Base-by-base conservation (phyloP, 345 rosid species). In the Streptanthus diversifolius region DNA sequence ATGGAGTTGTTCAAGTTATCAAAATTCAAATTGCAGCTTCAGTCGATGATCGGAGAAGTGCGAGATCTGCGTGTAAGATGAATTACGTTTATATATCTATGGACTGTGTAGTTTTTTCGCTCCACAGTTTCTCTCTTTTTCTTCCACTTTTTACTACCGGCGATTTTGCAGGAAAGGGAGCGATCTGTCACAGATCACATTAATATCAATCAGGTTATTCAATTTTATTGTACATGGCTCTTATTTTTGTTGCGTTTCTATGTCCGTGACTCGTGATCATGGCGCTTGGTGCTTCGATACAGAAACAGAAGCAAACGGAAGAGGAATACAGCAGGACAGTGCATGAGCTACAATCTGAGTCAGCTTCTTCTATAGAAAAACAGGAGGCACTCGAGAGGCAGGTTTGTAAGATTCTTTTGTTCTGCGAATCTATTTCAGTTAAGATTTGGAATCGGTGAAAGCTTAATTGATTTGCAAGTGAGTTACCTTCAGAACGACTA, bases 1-100 rank as follows among this genome's bases (percentile, higher is more conserved):
- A 91, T 89, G 97, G 97, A 91, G 82, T 41, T 89, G 80, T 89
- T 89, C n/a, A 89, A 81, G 75, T 51, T 92, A 13, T 87, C 93
- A 57, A 92, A 85, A 79, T 92, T 89, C 85, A 89, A 77, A 73
- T 85, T 89, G 81, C 92, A 84, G 79, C 93, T 91, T 74, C 89
- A 79, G 30, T 82, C 92, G 55, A 72, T 89, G 64, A 71, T 82
- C 75, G 61, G 83, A 54, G 93, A 92, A 79, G 82, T 77, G 53
- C 86, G 91, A 70, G 87, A 84, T 76, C 86, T 86, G 58, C 80
- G 87, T 63, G 97, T 92, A 78, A 71, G 74, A 57, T 54, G 4
- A 61, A 62, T 3, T 57, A 60, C 33, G 72, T 66, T 52, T 43
- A 52, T 63, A 57, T 73, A 19, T 43, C 30, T 27, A 17, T 68